phyloP scores from a whole-genome alignment of 176 grass and related monocot species.

The Eleusine coracana region DNA sequence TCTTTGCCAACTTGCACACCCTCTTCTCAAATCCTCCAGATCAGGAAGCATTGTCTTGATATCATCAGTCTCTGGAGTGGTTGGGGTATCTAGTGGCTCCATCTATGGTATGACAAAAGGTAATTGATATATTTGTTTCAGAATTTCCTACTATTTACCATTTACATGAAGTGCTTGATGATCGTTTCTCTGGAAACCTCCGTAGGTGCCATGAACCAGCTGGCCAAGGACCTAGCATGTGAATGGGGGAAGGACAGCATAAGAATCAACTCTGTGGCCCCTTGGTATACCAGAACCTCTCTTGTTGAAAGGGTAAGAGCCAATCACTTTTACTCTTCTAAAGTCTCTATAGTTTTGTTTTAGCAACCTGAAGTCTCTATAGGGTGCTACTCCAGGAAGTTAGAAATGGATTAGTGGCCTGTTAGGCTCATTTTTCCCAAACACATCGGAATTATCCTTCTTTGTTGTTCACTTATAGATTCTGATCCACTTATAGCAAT shows the following conservation, averaged over 20 bases:
- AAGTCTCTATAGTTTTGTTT: neutral
- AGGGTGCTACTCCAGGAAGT: neutral
- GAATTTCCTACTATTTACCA: neutral
- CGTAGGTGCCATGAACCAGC: conserved; percentile 55
- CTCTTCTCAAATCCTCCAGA: conserved; percentile 76
- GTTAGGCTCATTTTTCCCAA: neutral
- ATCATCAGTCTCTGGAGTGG: conserved; percentile 53
- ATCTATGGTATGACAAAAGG: conserved; percentile 54
- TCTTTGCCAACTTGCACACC: conserved; percentile 72
- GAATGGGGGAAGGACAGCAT: conserved; percentile 57
- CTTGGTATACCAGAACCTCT: conserved; percentile 41
- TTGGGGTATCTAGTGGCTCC: conserved; percentile 28
- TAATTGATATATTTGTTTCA: conserved; percentile 27
- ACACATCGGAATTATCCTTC: neutral
- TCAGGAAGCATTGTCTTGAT: conserved; percentile 72
- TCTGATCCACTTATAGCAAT: neutral
- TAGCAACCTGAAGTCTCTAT: neutral
- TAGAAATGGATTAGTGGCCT: neutral
- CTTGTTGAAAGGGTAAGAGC: conserved; percentile 49
- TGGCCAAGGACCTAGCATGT: conserved; percentile 58
- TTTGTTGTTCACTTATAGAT: neutral
- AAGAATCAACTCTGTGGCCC: conserved; percentile 50
- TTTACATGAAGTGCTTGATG: neutral
- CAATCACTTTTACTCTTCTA: neutral
- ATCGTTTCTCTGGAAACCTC: neutral